A percentile compares a stretch with the other conserved stretches of the same genome.
These are phyloP conservation scores for Pleurotus citrinopileatus DNA, from an alignment of 768 basidiomycete genomes.

Conservation along the genomic window DNA sequence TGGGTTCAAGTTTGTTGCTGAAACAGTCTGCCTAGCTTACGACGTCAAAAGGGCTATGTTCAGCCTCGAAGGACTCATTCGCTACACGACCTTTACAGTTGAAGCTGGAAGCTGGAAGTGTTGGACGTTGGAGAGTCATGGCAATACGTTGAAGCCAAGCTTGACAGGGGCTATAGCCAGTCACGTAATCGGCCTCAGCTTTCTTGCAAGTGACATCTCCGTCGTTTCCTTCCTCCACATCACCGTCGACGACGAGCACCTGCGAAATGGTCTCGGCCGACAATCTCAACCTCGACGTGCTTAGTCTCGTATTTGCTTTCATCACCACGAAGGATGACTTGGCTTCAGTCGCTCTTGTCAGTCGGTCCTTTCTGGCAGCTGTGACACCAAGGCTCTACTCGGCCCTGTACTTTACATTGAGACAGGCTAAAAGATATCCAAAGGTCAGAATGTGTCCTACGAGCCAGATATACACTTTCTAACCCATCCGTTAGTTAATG, in stretches of 20 bases:
- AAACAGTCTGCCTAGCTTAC: too few relatives aligned
- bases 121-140: too few relatives aligned
- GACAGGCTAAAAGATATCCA: slow-evolving; percentile 58
- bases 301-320: slow-evolving; percentile 61
- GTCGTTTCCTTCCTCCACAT: not conserved
- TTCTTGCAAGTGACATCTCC: too few relatives aligned
- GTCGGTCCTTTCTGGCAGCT: slow-evolving; percentile 60
- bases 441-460: slow-evolving; percentile 29
- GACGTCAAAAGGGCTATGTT: too few relatives aligned
- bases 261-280: slow-evolving; percentile 60
- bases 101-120: too few relatives aligned
- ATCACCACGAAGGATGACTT: slow-evolving; percentile 50
- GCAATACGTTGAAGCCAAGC: too few relatives aligned
- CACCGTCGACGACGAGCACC: not conserved
- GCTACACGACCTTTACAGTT: too few relatives aligned
- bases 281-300: slow-evolving; percentile 69
- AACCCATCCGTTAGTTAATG: slow-evolving; percentile 28
- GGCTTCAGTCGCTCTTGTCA: slow-evolving; percentile 59
- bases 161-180: too few relatives aligned
- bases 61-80: too few relatives aligned
- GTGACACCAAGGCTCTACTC: slow-evolving; percentile 64
- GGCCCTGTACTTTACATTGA: slow-evolving; percentile 49
- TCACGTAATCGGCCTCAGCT: too few relatives aligned
- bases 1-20: too few relatives aligned
- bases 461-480: not conserved